Evolutionary conservation across 352 stramenopile genomes (phyloP), one percentile per base, ranked within the genome.

Genomic region (Pythium guiyangense): DNA sequence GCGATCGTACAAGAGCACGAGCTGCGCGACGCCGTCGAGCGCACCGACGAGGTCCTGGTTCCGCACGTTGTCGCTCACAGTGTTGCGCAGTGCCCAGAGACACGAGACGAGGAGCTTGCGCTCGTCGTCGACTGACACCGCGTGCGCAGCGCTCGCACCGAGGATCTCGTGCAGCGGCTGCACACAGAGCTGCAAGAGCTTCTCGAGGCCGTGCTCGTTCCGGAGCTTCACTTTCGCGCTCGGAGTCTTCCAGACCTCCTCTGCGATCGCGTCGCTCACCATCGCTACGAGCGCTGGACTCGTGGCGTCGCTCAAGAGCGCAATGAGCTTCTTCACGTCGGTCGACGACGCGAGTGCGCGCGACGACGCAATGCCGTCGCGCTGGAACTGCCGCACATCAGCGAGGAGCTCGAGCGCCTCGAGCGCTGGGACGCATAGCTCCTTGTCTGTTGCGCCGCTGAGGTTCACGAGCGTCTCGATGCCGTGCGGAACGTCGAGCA

Each of bases 391-490:
- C 11, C 74, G 71, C 20, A 93, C 70, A 52, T 93, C 83, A 0
- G 86, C 81, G 20, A 96, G 75, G 27, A 90, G 54, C 27, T 92
- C 84, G 4, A 96, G 64, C 2, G 85, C 82, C 44, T 90, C 83
- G 18, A 85, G 63, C 29, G 86, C 86, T 14, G 86, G 74, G 0
- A 92, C 70, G 37, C 77, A 70, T 26, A 92, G 62, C n/a, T 90
- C 77, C 11, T 58, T 66, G 57, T 84, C 72, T 31, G 71, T 74
- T 39, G 70, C 68, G 18, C 80, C 88, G 44, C 79, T 90, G 29
- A 96, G 66, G 22, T 80, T 85, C 8, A 92, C 86, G 9, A 94
- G 70, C 37, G 76, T 85, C 66, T 96, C 88, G 20, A 96, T 73
- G 1, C 73, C 88, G 35, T 78, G 69, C n/a, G 79, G 67, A 2